A percentile compares a stretch with the other conserved stretches of the same genome.
Conservation (phyloP, 2,329 filamentous ascomycete species). For the Chaetomiaceae sp. region DNA sequence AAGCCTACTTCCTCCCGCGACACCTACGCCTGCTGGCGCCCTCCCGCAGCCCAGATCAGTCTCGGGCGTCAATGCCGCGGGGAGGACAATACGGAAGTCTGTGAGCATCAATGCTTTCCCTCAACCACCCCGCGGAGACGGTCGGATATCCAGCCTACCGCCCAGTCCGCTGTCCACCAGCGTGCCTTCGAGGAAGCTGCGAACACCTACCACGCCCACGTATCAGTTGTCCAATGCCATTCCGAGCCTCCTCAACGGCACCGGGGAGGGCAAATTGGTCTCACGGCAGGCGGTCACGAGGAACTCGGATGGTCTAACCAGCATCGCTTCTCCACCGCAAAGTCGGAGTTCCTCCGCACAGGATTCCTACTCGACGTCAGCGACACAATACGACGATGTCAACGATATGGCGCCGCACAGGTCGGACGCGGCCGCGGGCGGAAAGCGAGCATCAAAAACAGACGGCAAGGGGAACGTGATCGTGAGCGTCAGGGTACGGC, state of each 20-base stretch:
- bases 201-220: conserved; percentile 49
- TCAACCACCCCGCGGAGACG: conserved; percentile 69
- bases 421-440: conserved; percentile 28
- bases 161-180: conserved; percentile 54
- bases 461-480: conserved; percentile 92
- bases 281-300: conserved; percentile 53
- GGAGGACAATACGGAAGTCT: conserved; percentile 73
- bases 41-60: conserved; percentile 51
- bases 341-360: conserved; percentile 89
- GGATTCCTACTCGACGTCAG: conserved; percentile 85
- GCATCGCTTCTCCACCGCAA: conserved; percentile 73
- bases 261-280: conserved; percentile 69
- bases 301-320: conserved; percentile 69
- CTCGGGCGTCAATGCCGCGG: conserved; percentile 50
- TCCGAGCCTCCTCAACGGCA: conserved; percentile 73
- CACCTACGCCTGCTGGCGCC: conserved; percentile 46
- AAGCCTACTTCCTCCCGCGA: conserved; percentile 45
- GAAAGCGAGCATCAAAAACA: conserved; percentile 47
- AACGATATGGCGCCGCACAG: conserved; percentile 46
- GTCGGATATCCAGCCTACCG: conserved; percentile 54
- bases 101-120: conserved; percentile 94
- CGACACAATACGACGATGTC: conserved; percentile 79
- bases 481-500: conserved; percentile 89
- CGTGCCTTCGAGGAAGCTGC: conserved; percentile 47
- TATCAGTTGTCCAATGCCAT: conserved; percentile 47